Base-by-base conservation (phyloP, 129 eudicot genomes). In the Apium graveolens region DNA sequence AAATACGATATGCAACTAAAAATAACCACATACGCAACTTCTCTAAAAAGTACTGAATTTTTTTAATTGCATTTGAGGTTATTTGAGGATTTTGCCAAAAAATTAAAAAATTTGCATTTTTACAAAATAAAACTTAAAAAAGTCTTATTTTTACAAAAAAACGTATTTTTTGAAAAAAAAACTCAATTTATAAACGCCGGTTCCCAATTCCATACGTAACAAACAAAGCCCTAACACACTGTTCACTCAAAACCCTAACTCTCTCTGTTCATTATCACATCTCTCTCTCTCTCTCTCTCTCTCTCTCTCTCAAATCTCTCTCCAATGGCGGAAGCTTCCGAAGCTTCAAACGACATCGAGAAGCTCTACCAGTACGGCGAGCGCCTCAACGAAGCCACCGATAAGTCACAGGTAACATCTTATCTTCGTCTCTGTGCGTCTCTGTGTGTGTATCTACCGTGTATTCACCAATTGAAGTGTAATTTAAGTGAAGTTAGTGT, bases 321-420 rank as follows among this genome's bases (percentile, higher is more conserved):
- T 76, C 39, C 27, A 42, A 86, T 86, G 90, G 90, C 86, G 38
- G 87, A 77, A 74, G 79, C 79, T 69, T 13, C 82, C 7, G 86
- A 80, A 10, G 87, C 76, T 74, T 78, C 86, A 21, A 78, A 70
- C 11, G 89, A 84, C 75, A 72, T 90, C 44, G 92, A 88, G 75
- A 88, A 86, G 85, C 96, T 90, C 32, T 90, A 90, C 81, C 88
- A 84, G 82, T 86, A 78, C 76, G 87, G 92, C 17, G 96, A 85
- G 20, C 86, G 86, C 13, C 90, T 90, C 80, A 88, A 80, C 75
- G 90, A 88, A 60, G 89, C 92, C 76, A 85, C 84, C 21, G 96
- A 90, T 78, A 90, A 88, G 81, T 86, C 96, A 3, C 84, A 81
- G 80, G 94, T 89, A 31, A 77, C 68, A 37, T 71, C 12, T 41